These are phyloP conservation scores for Cercophora scortea DNA, from an alignment of 495 filamentous ascomycete genomes.

Conservation along the genomic window DNA sequence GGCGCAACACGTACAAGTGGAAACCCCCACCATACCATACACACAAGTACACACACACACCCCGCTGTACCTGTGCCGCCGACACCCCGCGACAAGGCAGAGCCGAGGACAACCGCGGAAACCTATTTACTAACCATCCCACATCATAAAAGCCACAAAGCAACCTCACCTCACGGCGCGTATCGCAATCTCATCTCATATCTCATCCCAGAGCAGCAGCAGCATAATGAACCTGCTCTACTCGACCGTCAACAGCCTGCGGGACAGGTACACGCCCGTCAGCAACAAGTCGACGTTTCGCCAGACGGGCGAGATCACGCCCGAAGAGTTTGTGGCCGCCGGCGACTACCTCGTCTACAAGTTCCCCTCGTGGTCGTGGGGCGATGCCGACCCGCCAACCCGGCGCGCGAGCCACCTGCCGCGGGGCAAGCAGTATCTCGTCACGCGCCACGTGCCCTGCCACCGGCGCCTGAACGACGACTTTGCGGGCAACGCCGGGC, in stretches of 20 bases:
- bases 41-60: too few species aligned
- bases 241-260: slow-evolving; percentile 74
- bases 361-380: slow-evolving; percentile 99
- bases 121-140: too few species aligned
- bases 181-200: too few species aligned
- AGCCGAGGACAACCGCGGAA: too few species aligned
- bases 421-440: slow-evolving; percentile 86
- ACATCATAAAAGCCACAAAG: too few species aligned
- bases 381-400: slow-evolving; percentile 67
- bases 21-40: too few species aligned
- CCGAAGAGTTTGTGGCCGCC: slow-evolving; percentile 91
- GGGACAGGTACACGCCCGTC: slow-evolving; percentile 83
- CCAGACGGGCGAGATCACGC: slow-evolving; percentile 86
- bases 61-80: too few species aligned
- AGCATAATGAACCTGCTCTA: slow-evolving; percentile 57
- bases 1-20: too few species aligned
- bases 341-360: slow-evolving; percentile 99
- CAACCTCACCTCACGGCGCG: too few species aligned
- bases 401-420: slow-evolving; percentile 80
- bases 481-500: slow-evolving; percentile 79
- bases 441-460: slow-evolving; percentile 90
- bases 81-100: too few species aligned
- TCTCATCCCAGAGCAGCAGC: neutral
- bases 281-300: slow-evolving; percentile 90
- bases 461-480: slow-evolving; percentile 85